Evolutionary conservation across 2,329 filamentous ascomycete genomes (phyloP), one percentile per base, ranked within the genome.

Genomic region (Cordyceps pruinosa): DNA sequence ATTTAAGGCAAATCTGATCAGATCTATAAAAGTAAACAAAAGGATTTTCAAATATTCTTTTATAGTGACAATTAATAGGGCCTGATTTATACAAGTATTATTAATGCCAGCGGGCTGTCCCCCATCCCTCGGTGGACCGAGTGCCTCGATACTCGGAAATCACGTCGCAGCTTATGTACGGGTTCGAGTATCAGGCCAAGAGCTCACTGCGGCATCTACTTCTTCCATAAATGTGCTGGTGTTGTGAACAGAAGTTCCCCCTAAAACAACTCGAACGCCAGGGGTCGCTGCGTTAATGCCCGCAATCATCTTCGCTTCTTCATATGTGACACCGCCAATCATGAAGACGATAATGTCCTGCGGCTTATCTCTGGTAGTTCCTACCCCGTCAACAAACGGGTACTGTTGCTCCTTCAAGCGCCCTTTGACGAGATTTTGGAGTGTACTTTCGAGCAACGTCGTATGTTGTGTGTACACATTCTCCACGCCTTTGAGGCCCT

Each of bases 401-500:
- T 96, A 97, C 61, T 94, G 84, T 62, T 91, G 83, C 66, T 96
- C 90, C 65, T 85, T 88, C 58, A 99, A 73, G 30, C 89, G 84
- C 0, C 94, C 95, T 69, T 96, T 97, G 75, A 97, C 92, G 52
- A 99, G 77, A 65, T 93, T 93, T 68, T 97, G 93, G 19, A 99
- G 75, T 0, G 91, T 97, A 25, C 83, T 82, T 70, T 97, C 92
- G 17, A 99, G 73, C 23, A 90, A 81, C 0, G 95, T 91, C 6
- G 90, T 95, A 71, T 99, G 94, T 70, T 99, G 95, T 0, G 94
- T 99, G 70, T 99, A 99, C 28, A 99, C 94, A 65, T 99, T 99
- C 70, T 99, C 95, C 1, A 99, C 94, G 2, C 94, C 94, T 68
- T 97, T 97, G 15, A 99, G 79, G 0, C 94, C 94, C 67, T 96